Evolutionary conservation across 2,329 filamentous ascomycete genomes (phyloP), one percentile per base, ranked within the genome.

Genomic region (Fusarium denticulatum): DNA sequence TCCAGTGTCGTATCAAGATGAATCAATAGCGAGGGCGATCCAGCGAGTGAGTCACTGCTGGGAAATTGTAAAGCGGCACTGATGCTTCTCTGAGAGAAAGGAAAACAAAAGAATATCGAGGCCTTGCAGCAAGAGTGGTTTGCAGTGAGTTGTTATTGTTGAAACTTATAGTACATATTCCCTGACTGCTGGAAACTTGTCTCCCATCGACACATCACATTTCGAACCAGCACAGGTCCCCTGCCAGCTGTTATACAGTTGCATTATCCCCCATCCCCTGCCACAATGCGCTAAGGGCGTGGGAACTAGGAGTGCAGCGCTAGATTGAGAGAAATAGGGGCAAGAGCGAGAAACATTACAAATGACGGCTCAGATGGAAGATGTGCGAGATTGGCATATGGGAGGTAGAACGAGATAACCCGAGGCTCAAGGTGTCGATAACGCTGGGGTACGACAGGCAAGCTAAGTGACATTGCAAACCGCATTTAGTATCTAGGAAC

Each of bases 181-280:
- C 60, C 58, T 34, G 53, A 49, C 69, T 63, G 64, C 53, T 60
- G 50, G 47, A 53, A 60, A 60, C 56, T 32, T 64, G 59, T 56
- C 66, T 75, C 56, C 73, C 60, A 62, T 67, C 63, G 73, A 76
- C 60, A 76, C 53, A 74, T 76, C 75, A 77, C 66, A 77, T 73
- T 72, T 77, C 71, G 60, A 77, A 73, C 66, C 67, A 60, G 66
- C 71, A 76, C 65, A 57, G 50, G 56, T 64, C 56, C 74, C 70
- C 64, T 60, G 50, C 58, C 59, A 20, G 45, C 40, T 69, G 34
- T 70, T 49, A 42, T 56, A 53, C 42, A 68, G 59, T 64, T 43
- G 46, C 59, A 69, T 69, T 58, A 43, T 59, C 46, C 55, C 64
- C 59, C 49, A 42, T 63, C 47, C 67, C 71, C 73, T 73, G 69